Percentiles rank a stretch among this genome's conserved stretches.
Evolutionary conservation across 2,329 filamentous ascomycete species (phyloP).

Genomic region (Sporothrix brunneoviolacea): DNA sequence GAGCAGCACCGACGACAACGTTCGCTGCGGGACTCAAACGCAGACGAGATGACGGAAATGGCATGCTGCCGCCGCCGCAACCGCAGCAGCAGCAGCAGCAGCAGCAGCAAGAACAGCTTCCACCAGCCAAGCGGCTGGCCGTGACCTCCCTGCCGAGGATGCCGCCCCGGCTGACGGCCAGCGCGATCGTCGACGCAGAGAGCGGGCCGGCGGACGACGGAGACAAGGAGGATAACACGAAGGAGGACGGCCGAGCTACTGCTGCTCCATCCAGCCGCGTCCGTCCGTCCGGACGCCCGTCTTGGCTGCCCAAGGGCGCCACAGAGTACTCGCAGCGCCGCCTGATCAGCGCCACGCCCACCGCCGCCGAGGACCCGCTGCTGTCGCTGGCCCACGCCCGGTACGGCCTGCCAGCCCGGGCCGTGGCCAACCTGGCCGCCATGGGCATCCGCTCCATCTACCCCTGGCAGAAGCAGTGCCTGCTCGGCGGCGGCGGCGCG

Average conservation of each 20-base stretch:
- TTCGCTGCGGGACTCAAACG: conserved; percentile 11
- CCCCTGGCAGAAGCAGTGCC: conserved; percentile 71
- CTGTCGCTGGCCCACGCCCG: conserved; percentile 55
- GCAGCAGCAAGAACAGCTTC: not conserved
- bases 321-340: conserved; percentile 54
- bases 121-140: not conserved
- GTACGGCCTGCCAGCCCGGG: conserved; percentile 54
- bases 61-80: not conserved
- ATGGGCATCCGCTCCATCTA: conserved; percentile 70
- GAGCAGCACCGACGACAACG: not conserved
- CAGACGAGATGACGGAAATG: not conserved
- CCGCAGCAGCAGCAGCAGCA: not conserved
- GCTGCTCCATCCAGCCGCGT: no score
- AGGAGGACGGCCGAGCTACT: not conserved
- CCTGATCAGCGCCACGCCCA: conserved; percentile 46
- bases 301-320: conserved; percentile 34
- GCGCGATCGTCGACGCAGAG: conserved; percentile 17
- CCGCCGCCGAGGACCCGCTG: conserved; percentile 43
- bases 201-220: not conserved
- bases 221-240: not conserved
- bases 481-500: conserved; percentile 56
- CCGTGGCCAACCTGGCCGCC: conserved; percentile 58
- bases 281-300: conserved; percentile 18
- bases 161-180: conserved; percentile 21
- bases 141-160: conserved; percentile 4